Evolutionary conservation across 495 filamentous ascomycete genomes (phyloP), one percentile per base, ranked within the genome.

Genomic region (Hyaloscypha finlandica): DNA sequence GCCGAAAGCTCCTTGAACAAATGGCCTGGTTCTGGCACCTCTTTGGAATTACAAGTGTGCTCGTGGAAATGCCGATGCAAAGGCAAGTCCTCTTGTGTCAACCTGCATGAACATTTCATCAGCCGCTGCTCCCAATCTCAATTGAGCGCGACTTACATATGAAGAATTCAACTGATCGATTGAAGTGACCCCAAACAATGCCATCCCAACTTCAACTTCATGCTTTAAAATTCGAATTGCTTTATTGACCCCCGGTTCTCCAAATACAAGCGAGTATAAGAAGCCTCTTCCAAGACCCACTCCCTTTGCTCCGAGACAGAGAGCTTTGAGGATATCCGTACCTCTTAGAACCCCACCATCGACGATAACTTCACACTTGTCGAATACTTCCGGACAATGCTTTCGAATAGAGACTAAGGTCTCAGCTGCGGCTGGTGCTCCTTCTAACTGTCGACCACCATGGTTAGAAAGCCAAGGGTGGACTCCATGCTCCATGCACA

Each of bases 271-370:
- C 3, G 61, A 25, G 31, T 32, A 97, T 45, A 64, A 20, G 19
- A 64, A 79, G 4, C 74, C 72, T 19, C 81, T 73, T 1, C 79
- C 81, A 0, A 83, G 32, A 25, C 80, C 81, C 8, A 84, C 80
- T 14, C 77, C 79, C 25, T 76, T 76, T 2, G 79, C 80, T 5
- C 82, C 81, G 20, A 83, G 72, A 0, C 81, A 76, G 1, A 85
- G 73, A 20, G 79, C 61, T 68, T 79, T 78, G 25, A 81, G 60
- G 12, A 82, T 74, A 71, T 84, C 81, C 9, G 76, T 76, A 6
- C 81, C 81, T 51, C 77, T 79, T 1, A 79, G 75, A 4, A 85
- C 74, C 1, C 83, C 82, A 4, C 81, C 77, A 66, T 84, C 82
- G 0, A 74, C 78, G 33, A 71, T 75, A 39, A 85, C 80, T 45